Evolutionary conservation across 2,329 filamentous ascomycete genomes (phyloP).

Genomic region (Aspergillus sp.): DNA sequence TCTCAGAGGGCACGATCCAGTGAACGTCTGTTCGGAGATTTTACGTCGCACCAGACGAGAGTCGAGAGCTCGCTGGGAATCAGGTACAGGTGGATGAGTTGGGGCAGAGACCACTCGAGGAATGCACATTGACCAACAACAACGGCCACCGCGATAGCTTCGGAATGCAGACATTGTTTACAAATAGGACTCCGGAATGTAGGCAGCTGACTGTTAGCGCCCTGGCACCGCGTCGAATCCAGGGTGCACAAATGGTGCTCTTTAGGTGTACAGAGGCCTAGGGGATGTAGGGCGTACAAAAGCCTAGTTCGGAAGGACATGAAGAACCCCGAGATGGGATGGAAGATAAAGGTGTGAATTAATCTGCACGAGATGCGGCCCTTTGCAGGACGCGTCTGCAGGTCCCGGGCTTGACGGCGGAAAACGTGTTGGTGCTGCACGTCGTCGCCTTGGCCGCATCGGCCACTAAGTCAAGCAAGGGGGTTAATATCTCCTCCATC

Average conservation of each 20-base stretch:
- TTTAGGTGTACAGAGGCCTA: not conserved
- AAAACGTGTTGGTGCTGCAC: constrained; percentile 36
- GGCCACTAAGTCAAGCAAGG: constrained; percentile 31
- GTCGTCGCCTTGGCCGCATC: too few relatives aligned
- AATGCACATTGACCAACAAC: constrained; percentile 31
- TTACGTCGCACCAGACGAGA: constrained; percentile 25
- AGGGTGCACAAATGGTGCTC: constrained; percentile 8
- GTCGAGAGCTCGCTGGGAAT: constrained; percentile 13
- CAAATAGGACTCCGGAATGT: constrained; percentile 32
- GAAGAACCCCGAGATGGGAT: constrained; percentile 17
- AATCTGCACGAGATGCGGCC: constrained; percentile 25
- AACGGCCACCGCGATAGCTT: constrained; percentile 16
- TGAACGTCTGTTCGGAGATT: constrained; percentile 36
- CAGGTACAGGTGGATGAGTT: constrained; percentile 22
- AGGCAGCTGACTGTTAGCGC: constrained; percentile 13
- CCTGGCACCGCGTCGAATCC: constrained; percentile 16
- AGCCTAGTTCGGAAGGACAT: constrained; percentile 9
- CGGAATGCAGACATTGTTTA: constrained; percentile 33
- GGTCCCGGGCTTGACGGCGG: constrained; percentile 28
- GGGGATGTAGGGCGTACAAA: not conserved
- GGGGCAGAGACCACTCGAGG: constrained; percentile 31
- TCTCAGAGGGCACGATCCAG: constrained; percentile 32
- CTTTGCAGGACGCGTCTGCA: constrained; percentile 26
- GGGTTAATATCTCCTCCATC: constrained; percentile 18
- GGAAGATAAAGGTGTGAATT: constrained; percentile 18